Base-by-base conservation (phyloP, 805 yeast genomes). In the Wickerhamiella nectarea region DNA sequence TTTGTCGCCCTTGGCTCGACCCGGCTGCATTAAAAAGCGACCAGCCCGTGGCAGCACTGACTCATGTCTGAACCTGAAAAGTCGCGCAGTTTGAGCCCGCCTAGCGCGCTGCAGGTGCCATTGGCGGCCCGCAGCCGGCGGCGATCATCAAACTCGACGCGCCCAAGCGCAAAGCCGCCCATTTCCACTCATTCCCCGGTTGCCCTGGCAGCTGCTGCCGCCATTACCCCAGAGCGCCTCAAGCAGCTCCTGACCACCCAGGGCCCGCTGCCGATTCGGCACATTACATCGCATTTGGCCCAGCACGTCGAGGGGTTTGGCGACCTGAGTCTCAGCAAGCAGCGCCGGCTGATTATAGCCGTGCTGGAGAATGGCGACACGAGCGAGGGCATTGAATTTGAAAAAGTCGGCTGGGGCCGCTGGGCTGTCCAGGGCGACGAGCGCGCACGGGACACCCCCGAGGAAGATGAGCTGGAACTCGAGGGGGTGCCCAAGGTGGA, bases 341-440 rank as follows among this genome's bases (percentile, higher is more conserved):
- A 87, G 62, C 72, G 96, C 56, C 69, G 96, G 47, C 70, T 87
- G 46, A 87, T 87, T 24, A 87, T 87, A 79, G 76, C 86, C 11
- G 91, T 87, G 33, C 71, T 87, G 63, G 95, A 85, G 53, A 72
- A 74, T 50, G 80, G 82, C 8, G 83, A 76, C 54, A 52, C 68
- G 1, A 66, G 60, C 34, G 56, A 65, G 37, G 58, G 64, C 5
- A 78, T 81, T 35, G 74, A 80, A 12, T 87, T 87, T 63, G 94
- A 85, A 56, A 87, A 87, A 63, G 85, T 87, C 25, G 95, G 96
- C 18, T 87, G 97, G 97, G 97, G 97, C 47, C 93, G 87, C 60
- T 87, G 97, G 97, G 81, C 81, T 19, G 93, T 87, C 2, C 71
- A 76, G 53, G 64, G 66, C 39, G 74, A 64, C 15, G 58, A 61